phyloP scores from a whole-genome alignment of 345 rosid genomes.

The Euclidium syriacum region DNA sequence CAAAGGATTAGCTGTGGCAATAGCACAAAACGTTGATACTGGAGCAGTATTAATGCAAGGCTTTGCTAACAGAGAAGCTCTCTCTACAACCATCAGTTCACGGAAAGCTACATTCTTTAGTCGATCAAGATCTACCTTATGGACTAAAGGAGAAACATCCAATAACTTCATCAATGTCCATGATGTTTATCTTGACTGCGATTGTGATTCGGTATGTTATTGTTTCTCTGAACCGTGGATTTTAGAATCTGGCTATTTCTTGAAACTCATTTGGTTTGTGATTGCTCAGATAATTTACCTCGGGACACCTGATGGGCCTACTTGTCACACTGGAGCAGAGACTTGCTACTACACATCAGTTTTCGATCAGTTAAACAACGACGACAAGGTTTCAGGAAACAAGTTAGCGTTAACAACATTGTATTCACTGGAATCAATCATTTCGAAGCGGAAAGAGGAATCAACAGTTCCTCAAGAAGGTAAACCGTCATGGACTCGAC shows the following conservation, averaged over 20 bases:
- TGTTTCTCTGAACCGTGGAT: not conserved
- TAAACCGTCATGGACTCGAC: conserved; percentile 76
- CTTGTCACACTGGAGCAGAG: conserved; percentile 91
- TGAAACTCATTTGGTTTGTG: not conserved
- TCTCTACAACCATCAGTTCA: conserved; percentile 60
- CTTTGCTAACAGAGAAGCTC: conserved; percentile 74
- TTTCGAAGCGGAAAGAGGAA: conserved; percentile 64
- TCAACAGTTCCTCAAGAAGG: conserved; percentile 43
- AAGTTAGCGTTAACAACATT: conserved; percentile 58
- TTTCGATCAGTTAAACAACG: conserved; percentile 37
- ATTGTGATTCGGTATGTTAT: conserved; percentile 81
- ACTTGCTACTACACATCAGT: conserved; percentile 77
- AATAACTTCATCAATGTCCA: conserved; percentile 75
- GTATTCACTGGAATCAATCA: conserved; percentile 62
- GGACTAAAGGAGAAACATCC: conserved; percentile 94
- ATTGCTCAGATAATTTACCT: conserved; percentile 74
- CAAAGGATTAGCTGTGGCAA: conserved; percentile 90
- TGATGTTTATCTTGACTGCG: conserved; percentile 78
- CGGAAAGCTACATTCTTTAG: conserved; percentile 90
- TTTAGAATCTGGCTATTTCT: not conserved
- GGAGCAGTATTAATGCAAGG: conserved; percentile 97
- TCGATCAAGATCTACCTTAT: conserved; percentile 73
- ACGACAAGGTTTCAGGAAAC: conserved; percentile 45
- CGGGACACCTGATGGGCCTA: conserved; percentile 88
- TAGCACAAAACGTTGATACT: conserved; percentile 86